These are phyloP conservation scores for Coemansia nantahalensis DNA, from an alignment of 192 early-diverging fungal genomes.

Conservation along the genomic window DNA sequence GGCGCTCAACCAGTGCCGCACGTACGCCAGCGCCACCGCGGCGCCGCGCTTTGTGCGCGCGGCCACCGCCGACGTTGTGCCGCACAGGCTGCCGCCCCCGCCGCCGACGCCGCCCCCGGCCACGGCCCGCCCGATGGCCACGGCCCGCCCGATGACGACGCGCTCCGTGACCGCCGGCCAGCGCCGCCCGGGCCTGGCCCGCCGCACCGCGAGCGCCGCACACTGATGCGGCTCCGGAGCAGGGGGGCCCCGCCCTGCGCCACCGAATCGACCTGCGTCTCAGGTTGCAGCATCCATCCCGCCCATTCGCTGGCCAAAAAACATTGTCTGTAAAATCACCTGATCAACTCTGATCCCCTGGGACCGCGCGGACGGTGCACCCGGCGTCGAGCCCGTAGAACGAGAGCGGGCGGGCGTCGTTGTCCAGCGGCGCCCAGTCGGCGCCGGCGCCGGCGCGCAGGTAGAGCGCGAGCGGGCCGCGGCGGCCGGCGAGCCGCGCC, in stretches of 20 bases:
- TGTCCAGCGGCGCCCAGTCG: constrained; percentile 19
- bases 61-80: background rate
- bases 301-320: background rate
- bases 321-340: background rate
- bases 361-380: constrained; percentile 17
- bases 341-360: too few species aligned
- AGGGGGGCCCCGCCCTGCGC: background rate
- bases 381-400: constrained; percentile 32
- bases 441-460: constrained; percentile 1
- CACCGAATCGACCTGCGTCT: too few species aligned
- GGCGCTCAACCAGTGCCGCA: constrained; percentile 26
- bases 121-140: background rate
- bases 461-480: constrained; percentile 4
- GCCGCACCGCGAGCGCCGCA: constrained; percentile 29
- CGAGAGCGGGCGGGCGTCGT: constrained; percentile 20
- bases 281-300: too few species aligned
- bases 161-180: background rate
- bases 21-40: constrained; percentile 4
- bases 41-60: too few species aligned
- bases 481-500: constrained; percentile 17
- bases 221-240: too few species aligned
- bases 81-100: constrained; percentile 5
- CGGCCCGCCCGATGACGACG: too few species aligned
- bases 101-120: constrained; percentile 11
- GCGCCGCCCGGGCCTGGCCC: constrained; percentile 14